Evolutionary conservation across 169 alveolate genomes (phyloP), one percentile per base, ranked within the genome.

Genomic region (Amoebophrya sp.): DNA sequence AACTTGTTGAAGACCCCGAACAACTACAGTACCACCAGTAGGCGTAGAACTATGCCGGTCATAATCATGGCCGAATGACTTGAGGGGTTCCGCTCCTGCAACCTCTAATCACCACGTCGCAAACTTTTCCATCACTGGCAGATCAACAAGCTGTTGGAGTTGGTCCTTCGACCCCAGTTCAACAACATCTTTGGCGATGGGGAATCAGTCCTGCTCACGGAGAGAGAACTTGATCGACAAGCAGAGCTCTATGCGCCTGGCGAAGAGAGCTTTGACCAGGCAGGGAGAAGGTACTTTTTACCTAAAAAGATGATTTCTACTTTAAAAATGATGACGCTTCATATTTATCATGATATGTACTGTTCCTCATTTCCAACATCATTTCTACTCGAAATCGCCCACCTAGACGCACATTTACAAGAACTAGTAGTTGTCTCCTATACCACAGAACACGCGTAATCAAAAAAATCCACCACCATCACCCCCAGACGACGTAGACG

Each of bases 151-250:
- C 83, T 65, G 83, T 36, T 65, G 33, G 83, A 65, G 33, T 26
- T 36, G 83, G 83, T 65, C n/a, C 83, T 65, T 10, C 83, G 83
- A 65, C 83, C 83, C 2, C 83, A 65, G 83, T 65, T 65, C 83
- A 65, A 65, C 26, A 65, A 65, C 3, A 26, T 65, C 12, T 65
- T 65, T 18, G 83, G 83, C 26, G 2, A 6, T 26, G 83, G 83
- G 36, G 83, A 65, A 6, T 12, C 36, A 10, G 33, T 18, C 3
- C 18, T 65, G 83, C 83, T 65, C 38, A 65, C 83, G 0, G 36
- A 65, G n/a, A 36, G 39, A 18, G 83, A 65, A 26, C 36, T 26
- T 1, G 83, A 65, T 0, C 12, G 83, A 18, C 83, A 65, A 36
- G 33, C 2, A 6, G 83, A 1, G 33, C 33, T 65, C 2, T 1